Evolutionary conservation across 148 eudicot species (phyloP), one percentile per base, ranked within the genome.

Genomic region (Simmondsia chinensis): DNA sequence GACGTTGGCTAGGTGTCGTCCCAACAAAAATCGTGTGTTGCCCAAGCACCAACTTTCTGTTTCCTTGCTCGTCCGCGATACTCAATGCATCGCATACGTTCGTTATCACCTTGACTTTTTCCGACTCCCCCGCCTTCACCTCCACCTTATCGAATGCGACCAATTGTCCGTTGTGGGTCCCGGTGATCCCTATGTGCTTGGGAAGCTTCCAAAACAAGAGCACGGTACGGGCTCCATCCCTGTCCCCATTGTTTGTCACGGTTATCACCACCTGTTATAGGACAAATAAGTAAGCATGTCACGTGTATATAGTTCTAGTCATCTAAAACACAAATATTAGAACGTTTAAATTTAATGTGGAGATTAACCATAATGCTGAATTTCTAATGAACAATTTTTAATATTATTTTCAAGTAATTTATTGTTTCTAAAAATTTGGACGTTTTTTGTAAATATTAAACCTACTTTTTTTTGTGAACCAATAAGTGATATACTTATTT

Each of bases 131-230:
- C 11, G 27, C 53, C 20, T 52, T 36, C 32, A 62, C 73, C 25
- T 32, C 52, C 24, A 57, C 68, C 15, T 51, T 48, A 27, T 50
- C 48, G 9, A 68, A 68, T 7, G 60, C 64, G 14, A 68, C 60
- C 21, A 62, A 37, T 55, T 62, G 60, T 13, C 23, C 1, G 2
- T 47, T 52, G 4, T 60, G 73, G 13, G 34, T 25, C 18, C 73
- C 73, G 7, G 13, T 14, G 25, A 68, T 47, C 16, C 28, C 43
- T 5, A 18, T 15, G 20, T 60, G 50, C 4, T 38, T 32, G 3
- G 27, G 20, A 0, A 52, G 60, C 37, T 52, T 40, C 60, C 59
- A 62, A 18, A 51, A 68, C 18, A 57, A 9, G 19, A 68, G 54
- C 43, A 62, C 60, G 4, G 45, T 56, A 6, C 57, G 64, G 2